Conservation (phyloP, 2,329 filamentous ascomycete genomes). For the Aspergillus sp. region DNA sequence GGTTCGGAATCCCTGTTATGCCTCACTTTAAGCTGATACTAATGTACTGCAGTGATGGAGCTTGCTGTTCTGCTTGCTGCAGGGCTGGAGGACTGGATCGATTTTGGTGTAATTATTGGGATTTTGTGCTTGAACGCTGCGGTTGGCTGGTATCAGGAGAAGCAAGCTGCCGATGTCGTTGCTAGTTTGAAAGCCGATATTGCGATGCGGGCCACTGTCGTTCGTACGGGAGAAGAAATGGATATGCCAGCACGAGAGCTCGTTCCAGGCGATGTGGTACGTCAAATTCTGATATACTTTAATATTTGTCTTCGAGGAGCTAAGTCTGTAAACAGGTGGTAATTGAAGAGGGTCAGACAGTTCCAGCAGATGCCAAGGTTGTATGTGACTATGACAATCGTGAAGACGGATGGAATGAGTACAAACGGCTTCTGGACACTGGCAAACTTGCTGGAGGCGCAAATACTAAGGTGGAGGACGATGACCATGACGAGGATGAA, state of each 20-base stretch:
- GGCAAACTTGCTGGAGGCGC: slow-evolving; percentile 47
- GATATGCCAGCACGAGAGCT: slow-evolving; percentile 63
- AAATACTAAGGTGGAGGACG: slow-evolving; percentile 44
- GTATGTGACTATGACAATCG: slow-evolving; percentile 64
- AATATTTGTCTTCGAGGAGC: no score
- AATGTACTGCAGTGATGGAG: slow-evolving; percentile 53
- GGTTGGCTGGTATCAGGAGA: slow-evolving; percentile 75
- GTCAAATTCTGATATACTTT: slow-evolving; percentile 17
- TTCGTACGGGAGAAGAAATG: slow-evolving; percentile 58
- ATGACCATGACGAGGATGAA: slow-evolving; percentile 31
- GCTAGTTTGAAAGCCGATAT: slow-evolving; percentile 70
- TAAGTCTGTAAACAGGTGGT: slow-evolving; percentile 44
- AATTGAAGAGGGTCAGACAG: slow-evolving; percentile 62
- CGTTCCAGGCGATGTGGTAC: slow-evolving; percentile 67
- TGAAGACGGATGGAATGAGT: slow-evolving; percentile 55
- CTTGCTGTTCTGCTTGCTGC: slow-evolving; percentile 64
- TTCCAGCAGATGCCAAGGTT: slow-evolving; percentile 61
- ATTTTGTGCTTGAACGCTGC: slow-evolving; percentile 66
- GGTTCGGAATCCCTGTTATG: slow-evolving; percentile 43
- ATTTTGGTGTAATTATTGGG: slow-evolving; percentile 69
- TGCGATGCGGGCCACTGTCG: slow-evolving; percentile 60
- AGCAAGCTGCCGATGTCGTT: slow-evolving; percentile 70
- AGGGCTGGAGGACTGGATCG: slow-evolving; percentile 66
- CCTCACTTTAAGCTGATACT: not conserved
- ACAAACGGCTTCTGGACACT: slow-evolving; percentile 54